Evolutionary conservation across 2,329 filamentous ascomycete species (phyloP).

Genomic region (Tolypocladium amazonense): DNA sequence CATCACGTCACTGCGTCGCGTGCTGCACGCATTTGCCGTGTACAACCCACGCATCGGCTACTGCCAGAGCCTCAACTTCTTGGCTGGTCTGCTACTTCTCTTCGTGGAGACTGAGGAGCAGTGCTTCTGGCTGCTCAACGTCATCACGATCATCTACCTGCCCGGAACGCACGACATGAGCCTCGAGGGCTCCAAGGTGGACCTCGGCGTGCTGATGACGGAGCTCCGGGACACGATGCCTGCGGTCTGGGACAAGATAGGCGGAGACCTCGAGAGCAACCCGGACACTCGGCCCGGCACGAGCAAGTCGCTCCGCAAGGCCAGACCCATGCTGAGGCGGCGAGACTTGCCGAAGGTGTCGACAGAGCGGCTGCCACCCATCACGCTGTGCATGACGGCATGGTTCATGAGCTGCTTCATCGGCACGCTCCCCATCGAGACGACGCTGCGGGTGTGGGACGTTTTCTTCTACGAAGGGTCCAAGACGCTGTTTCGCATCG

Average conservation of each 20-base stretch:
- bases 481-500: constrained; percentile 86
- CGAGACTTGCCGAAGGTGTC: constrained; percentile 28
- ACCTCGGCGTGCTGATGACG: constrained; percentile 87
- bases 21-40: constrained; percentile 80
- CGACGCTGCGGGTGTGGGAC: constrained; percentile 87
- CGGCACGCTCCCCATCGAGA: constrained; percentile 83
- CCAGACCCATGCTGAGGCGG: constrained; percentile 27
- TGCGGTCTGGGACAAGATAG: constrained; percentile 77
- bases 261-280: constrained; percentile 56
- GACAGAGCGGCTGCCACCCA: constrained; percentile 62
- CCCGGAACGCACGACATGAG: constrained; percentile 87
- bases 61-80: constrained; percentile 91
- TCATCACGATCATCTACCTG: constrained; percentile 79
- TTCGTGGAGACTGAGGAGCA: constrained; percentile 87
- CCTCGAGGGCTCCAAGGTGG: constrained; percentile 85
- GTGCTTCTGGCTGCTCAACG: constrained; percentile 83
- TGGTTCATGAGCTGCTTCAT: constrained; percentile 99
- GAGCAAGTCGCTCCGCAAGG: constrained; percentile 22
- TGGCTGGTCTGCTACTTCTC: constrained; percentile 78
- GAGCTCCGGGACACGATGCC: constrained; percentile 75
- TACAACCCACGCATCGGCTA: constrained; percentile 90
- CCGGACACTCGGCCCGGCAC: constrained; percentile 23
- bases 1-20: constrained; percentile 70
- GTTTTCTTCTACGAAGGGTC: constrained; percentile 92
- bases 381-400: constrained; percentile 84